These are phyloP conservation scores for Hyphodiscus hymeniophilus DNA, from an alignment of 495 filamentous ascomycete species.

Conservation along the genomic window DNA sequence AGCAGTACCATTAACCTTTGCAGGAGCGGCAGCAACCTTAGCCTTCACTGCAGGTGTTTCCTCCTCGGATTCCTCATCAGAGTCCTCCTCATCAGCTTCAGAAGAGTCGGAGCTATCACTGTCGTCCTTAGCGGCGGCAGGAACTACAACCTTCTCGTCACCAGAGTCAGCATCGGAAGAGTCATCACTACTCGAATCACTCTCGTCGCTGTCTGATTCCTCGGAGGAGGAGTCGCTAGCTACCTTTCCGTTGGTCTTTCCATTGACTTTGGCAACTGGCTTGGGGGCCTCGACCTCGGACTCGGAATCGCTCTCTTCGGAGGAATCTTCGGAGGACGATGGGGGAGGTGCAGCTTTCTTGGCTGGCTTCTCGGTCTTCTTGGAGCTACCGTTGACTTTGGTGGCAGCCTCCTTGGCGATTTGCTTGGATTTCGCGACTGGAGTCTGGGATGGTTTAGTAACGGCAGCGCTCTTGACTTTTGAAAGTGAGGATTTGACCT, in stretches of 20 bases:
- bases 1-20: conserved; percentile 16
- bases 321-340: conserved; percentile 28
- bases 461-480: conserved; percentile 30
- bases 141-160: conserved; percentile 15
- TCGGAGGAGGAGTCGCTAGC: conserved; percentile 27
- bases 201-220: conserved; percentile 28
- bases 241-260: conserved; percentile 24
- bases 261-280: conserved; percentile 25
- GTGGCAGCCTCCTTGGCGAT: conserved; percentile 36
- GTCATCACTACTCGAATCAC: conserved; percentile 16
- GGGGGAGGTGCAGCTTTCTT: conserved; percentile 35
- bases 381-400: conserved; percentile 34
- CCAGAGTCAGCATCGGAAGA: conserved; percentile 37
- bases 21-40: conserved; percentile 28
- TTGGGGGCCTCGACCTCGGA: conserved; percentile 26
- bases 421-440: conserved; percentile 45
- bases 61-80: conserved; percentile 34
- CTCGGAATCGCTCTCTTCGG: conserved; percentile 18
- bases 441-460: conserved; percentile 42
- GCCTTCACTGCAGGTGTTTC: conserved; percentile 19
- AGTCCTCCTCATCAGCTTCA: conserved; percentile 28
- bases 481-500: conserved; percentile 28
- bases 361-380: conserved; percentile 38
- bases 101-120: conserved; percentile 35
- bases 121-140: conserved; percentile 11